These are phyloP conservation scores for Clonostachys solani DNA, from an alignment of 2,329 filamentous ascomycete species.

Conservation along the genomic window DNA sequence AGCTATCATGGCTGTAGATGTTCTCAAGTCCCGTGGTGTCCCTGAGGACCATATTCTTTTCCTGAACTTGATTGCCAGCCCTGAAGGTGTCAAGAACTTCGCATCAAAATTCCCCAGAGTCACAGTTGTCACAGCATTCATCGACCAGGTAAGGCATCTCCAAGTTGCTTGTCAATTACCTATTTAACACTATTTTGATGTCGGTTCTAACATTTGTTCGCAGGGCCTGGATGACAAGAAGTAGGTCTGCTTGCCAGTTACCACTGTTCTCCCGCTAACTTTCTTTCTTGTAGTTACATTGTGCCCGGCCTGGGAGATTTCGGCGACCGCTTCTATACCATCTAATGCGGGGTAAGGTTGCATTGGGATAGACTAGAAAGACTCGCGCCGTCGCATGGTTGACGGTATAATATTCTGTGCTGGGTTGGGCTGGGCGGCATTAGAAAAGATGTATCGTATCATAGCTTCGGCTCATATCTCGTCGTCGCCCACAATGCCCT, in stretches of 20 bases:
- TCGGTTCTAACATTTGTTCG: not conserved
- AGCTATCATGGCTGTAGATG: constrained; percentile 94
- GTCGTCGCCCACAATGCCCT: constrained; percentile 48
- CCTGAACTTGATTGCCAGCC: constrained; percentile 95
- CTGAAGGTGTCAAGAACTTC: constrained; percentile 86
- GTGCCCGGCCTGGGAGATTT: constrained; percentile 92
- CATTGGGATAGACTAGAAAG: no score
- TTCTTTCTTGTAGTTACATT: constrained; percentile 67
- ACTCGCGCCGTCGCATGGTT: no score
- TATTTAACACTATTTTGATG: not conserved
- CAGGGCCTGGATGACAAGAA: constrained; percentile 87
- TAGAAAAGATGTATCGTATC: not conserved
- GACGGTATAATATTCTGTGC: no score
- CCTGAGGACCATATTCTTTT: constrained; percentile 95
- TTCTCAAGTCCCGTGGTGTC: constrained; percentile 84
- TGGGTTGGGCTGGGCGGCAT: not conserved
- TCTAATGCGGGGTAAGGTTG: constrained; percentile 40
- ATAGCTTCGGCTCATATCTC: constrained; percentile 19
- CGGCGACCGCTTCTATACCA: constrained; percentile 91
- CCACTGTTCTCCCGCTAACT: constrained; percentile 24
- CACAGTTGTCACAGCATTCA: constrained; percentile 90
- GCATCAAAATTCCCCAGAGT: constrained; percentile 84
- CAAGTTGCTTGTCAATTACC: not conserved
- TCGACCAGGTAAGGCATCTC: constrained; percentile 62
- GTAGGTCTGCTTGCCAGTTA: constrained; percentile 48